These are phyloP conservation scores for Dactylis glomerata DNA, from an alignment of 176 grass and related monocot species.

Conservation along the genomic window DNA sequence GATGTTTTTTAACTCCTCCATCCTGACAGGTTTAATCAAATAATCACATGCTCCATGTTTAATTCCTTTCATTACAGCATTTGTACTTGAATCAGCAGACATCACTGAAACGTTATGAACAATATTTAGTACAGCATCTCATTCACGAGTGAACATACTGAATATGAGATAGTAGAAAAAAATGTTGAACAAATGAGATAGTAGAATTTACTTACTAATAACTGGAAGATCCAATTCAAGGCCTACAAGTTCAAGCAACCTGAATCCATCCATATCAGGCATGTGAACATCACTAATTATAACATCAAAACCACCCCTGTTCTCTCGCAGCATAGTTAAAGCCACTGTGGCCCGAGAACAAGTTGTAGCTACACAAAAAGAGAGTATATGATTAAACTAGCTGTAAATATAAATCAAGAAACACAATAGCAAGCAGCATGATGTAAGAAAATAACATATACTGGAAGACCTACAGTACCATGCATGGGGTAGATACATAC, in stretches of 20 bases:
- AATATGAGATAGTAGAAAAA: slow-evolving; percentile 9
- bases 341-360: slow-evolving; percentile 78
- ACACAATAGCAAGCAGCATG: neutral
- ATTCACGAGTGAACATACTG: neutral
- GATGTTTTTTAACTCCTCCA: slow-evolving; percentile 98
- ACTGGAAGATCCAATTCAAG: slow-evolving; percentile 99
- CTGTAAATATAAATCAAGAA: slow-evolving; percentile 7
- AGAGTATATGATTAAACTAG: neutral
- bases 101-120: slow-evolving; percentile 73
- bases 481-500: neutral
- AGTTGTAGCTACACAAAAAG: slow-evolving; percentile 69
- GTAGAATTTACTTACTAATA: slow-evolving; percentile 82
- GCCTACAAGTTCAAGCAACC: slow-evolving; percentile 91
- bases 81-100: slow-evolving; percentile 89
- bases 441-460: neutral
- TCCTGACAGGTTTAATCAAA: slow-evolving; percentile 90
- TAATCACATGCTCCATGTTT: slow-evolving; percentile 97
- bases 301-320: slow-evolving; percentile 82
- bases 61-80: slow-evolving; percentile 98
- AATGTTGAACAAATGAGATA: neutral
- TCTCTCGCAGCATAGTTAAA: slow-evolving; percentile 83
- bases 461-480: neutral
- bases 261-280: slow-evolving; percentile 98
- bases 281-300: slow-evolving; percentile 99
- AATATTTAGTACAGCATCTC: slow-evolving; percentile 16